These are phyloP conservation scores for Metschnikowia gelsemii DNA, from an alignment of 805 yeast species.

Conservation along the genomic window DNA sequence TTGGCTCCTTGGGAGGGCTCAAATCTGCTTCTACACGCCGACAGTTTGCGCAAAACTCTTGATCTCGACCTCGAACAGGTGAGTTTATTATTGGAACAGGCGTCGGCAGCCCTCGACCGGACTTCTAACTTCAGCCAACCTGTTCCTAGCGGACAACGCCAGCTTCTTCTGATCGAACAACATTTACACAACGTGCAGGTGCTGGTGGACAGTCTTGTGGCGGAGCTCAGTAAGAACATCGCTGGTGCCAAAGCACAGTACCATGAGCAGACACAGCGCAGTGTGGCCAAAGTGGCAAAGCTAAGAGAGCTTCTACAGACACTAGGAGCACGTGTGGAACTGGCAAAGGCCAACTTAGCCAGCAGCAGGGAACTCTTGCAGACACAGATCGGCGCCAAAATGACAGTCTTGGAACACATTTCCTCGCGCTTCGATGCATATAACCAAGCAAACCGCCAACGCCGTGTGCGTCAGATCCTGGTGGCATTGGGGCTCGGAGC, in stretches of 20 bases:
- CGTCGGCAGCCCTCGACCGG: conserved; percentile 5
- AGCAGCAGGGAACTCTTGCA: conserved; percentile 28
- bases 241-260: conserved; percentile 22
- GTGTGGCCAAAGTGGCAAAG: conserved; percentile 29
- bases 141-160: conserved; percentile 8
- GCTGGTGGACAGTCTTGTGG: conserved; percentile 22
- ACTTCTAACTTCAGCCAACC: conserved; percentile 1
- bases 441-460: conserved; percentile 24
- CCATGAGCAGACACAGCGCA: conserved; percentile 28
- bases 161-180: conserved; percentile 20
- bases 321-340: conserved; percentile 29
- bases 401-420: conserved; percentile 34
- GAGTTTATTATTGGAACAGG: conserved; percentile 4
- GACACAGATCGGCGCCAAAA: conserved; percentile 27
- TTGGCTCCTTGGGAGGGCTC: conserved; percentile 1
- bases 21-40: conserved; percentile 6
- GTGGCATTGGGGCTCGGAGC: conserved; percentile 21
- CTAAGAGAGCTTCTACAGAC: conserved; percentile 26
- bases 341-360: conserved; percentile 25
- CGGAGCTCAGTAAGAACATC: conserved; percentile 21
- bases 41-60: neutral
- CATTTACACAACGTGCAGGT: conserved; percentile 22
- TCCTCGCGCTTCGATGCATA: conserved; percentile 30
- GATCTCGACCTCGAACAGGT: conserved; percentile 9
- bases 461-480: conserved; percentile 32